Evolutionary conservation across 2,329 filamentous ascomycete genomes (phyloP).

Genomic region (Bertia moriformis): DNA sequence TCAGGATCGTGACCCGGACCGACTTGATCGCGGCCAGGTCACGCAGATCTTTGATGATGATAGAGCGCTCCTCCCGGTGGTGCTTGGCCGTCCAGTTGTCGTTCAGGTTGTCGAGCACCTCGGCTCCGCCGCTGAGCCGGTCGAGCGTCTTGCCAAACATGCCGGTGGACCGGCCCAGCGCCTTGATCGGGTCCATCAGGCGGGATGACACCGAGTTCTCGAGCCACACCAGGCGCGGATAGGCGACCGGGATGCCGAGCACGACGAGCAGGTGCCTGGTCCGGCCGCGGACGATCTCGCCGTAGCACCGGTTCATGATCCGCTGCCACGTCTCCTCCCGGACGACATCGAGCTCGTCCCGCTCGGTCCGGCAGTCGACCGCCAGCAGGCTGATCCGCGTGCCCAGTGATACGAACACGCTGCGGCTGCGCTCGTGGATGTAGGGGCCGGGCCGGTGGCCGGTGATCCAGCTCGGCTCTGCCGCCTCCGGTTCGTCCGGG

Average conservation of each 20-base stretch:
- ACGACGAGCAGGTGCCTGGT: slow-evolving; percentile 83
- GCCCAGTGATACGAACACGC: slow-evolving; percentile 72
- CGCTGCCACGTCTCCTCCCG: slow-evolving; percentile 69
- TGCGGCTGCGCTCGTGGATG: slow-evolving; percentile 73
- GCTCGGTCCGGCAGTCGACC: slow-evolving; percentile 80
- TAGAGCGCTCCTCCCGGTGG: slow-evolving; percentile 78
- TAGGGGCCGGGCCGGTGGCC: slow-evolving; percentile 73
- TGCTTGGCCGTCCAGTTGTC: slow-evolving; percentile 96
- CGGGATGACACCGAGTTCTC: slow-evolving; percentile 72
- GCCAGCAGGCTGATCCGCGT: slow-evolving; percentile 68
- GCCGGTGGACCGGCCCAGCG: slow-evolving; percentile 68
- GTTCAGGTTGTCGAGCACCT: slow-evolving; percentile 81
- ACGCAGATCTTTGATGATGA: slow-evolving; percentile 80
- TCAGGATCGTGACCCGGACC: slow-evolving; percentile 77
- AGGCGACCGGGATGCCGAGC: slow-evolving; percentile 70
- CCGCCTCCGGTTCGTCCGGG: slow-evolving; percentile 60
- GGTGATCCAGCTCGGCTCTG: slow-evolving; percentile 84
- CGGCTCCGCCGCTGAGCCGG: slow-evolving; percentile 79
- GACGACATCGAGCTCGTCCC: slow-evolving; percentile 69
- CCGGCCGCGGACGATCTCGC: slow-evolving; percentile 70
- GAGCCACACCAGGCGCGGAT: slow-evolving; percentile 61
- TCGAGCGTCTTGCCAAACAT: slow-evolving; percentile 70
- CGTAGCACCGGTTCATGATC: slow-evolving; percentile 72
- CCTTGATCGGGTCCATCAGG: slow-evolving; percentile 78
- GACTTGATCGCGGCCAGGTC: slow-evolving; percentile 87